These are phyloP conservation scores for Dactylellina leptospora DNA, from an alignment of 2,329 filamentous ascomycete species.

Conservation along the genomic window DNA sequence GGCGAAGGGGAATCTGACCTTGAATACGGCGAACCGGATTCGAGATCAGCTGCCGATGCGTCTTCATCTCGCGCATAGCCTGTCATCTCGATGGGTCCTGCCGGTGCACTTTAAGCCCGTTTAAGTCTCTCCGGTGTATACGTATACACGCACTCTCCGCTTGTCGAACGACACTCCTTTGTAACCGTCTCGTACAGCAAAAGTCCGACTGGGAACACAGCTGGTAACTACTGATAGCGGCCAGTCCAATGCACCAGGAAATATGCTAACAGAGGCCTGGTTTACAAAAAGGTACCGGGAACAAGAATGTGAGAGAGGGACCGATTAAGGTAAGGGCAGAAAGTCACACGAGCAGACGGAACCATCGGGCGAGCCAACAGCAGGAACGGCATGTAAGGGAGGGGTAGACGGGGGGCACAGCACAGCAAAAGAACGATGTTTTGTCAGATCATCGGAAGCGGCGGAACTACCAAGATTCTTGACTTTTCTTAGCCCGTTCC, in stretches of 20 bases:
- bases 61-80: slow-evolving; percentile 45
- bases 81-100: slow-evolving; percentile 52
- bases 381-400: slow-evolving; percentile 1
- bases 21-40: slow-evolving; percentile 53
- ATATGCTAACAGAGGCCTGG: slow-evolving; percentile 2
- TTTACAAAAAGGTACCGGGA: slow-evolving; percentile 27
- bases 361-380: slow-evolving; percentile 28
- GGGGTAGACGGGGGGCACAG: background rate
- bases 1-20: slow-evolving; percentile 54
- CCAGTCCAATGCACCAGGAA: slow-evolving; percentile 12
- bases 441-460: slow-evolving; percentile 47
- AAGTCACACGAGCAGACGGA: slow-evolving; percentile 47
- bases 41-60: slow-evolving; percentile 53
- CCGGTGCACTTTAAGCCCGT: slow-evolving; percentile 26
- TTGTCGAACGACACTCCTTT: background rate
- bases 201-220: slow-evolving; percentile 2
- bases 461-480: slow-evolving; percentile 43
- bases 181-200: slow-evolving; percentile 9
- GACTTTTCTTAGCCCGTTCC: slow-evolving; percentile 34
- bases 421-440: slow-evolving; percentile 1
- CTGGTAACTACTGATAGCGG: slow-evolving; percentile 17
- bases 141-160: slow-evolving; percentile 8
- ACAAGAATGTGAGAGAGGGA: slow-evolving; percentile 18
- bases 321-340: slow-evolving; percentile 34
- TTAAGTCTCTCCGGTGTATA: slow-evolving; percentile 10